A percentile compares a stretch with the other conserved stretches of the same genome.
phyloP scores from a whole-genome alignment of 192 early-diverging fungal species.

The Mortierella antarctica region DNA sequence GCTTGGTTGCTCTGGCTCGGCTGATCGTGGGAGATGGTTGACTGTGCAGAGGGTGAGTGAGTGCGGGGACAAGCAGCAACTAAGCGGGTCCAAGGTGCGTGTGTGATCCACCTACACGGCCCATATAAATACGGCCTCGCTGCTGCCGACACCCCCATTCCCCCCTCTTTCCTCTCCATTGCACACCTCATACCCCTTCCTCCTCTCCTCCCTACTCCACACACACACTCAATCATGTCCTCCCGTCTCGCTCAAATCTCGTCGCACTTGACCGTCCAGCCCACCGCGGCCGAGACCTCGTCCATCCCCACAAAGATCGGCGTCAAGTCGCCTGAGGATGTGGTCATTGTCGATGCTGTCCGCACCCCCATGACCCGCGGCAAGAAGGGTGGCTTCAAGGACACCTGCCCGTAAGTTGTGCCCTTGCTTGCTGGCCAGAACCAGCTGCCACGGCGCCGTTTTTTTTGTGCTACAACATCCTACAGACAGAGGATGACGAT shows the following conservation, averaged over 20 bases:
- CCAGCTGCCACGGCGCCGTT: not conserved
- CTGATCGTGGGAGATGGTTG: too few species aligned
- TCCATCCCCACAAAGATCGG: conserved; percentile 56
- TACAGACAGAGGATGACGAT: not conserved
- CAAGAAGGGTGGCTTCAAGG: conserved; percentile 85
- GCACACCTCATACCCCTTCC: conserved; percentile 11
- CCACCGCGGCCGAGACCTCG: conserved; percentile 43
- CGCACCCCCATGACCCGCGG: conserved; percentile 81
- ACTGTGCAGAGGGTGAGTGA: too few species aligned
- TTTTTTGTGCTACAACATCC: not conserved
- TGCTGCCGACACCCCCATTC: not conserved
- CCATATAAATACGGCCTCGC: too few species aligned
- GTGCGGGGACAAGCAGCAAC: too few species aligned
- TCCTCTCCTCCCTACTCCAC: conserved; percentile 1
- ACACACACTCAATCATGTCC: conserved; percentile 53
- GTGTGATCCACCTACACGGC: too few species aligned
- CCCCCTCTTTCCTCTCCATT: conserved; percentile 7
- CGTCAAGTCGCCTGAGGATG: conserved; percentile 81
- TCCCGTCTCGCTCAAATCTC: conserved; percentile 68
- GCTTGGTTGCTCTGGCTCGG: too few species aligned
- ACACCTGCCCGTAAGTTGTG: conserved; percentile 75
- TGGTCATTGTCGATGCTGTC: conserved; percentile 83
- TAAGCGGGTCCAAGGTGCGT: too few species aligned
- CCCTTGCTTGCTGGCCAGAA: not conserved
- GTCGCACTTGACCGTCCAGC: conserved; percentile 59